Conservation (phyloP, 352 stramenopile species). For the Globisporangium cystogenes region DNA sequence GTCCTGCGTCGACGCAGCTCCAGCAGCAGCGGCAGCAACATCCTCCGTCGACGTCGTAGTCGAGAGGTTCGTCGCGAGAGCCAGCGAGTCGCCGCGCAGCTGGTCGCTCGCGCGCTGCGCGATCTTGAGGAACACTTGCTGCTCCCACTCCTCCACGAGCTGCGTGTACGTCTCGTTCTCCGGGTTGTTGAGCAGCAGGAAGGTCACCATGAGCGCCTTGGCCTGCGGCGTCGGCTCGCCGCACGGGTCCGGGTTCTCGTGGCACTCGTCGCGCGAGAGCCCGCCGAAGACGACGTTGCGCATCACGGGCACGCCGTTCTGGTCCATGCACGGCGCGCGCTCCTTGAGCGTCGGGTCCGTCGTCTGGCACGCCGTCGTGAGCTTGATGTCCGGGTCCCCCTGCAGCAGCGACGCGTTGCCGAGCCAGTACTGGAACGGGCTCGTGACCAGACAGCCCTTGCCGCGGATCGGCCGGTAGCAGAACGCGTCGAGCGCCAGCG, state of each 20-base stretch:
- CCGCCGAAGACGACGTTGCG: constrained; percentile 86
- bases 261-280: constrained; percentile 47
- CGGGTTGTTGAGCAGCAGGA: constrained; percentile 77
- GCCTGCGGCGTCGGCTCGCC: constrained; percentile 70
- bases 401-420: constrained; percentile 48
- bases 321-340: constrained; percentile 77
- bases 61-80: neutral
- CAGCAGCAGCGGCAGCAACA: neutral
- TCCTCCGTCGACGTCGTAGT: neutral
- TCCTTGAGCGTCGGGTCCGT: constrained; percentile 45
- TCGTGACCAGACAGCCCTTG: constrained; percentile 80
- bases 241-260: constrained; percentile 81
- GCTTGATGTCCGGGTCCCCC: constrained; percentile 75
- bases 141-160: constrained; percentile 76
- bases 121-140: constrained; percentile 62
- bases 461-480: constrained; percentile 75
- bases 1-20: neutral
- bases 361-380: constrained; percentile 86
- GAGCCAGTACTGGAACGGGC: constrained; percentile 79
- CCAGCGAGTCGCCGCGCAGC: neutral
- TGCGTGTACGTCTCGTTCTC: constrained; percentile 70
- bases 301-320: constrained; percentile 89
- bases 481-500: constrained; percentile 55
- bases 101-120: constrained; percentile 8
- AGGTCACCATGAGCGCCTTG: constrained; percentile 81